Percentiles rank a stretch among this genome's conserved stretches.
Conservation (phyloP, 768 basidiomycete genomes). For the Suillus plorans region DNA sequence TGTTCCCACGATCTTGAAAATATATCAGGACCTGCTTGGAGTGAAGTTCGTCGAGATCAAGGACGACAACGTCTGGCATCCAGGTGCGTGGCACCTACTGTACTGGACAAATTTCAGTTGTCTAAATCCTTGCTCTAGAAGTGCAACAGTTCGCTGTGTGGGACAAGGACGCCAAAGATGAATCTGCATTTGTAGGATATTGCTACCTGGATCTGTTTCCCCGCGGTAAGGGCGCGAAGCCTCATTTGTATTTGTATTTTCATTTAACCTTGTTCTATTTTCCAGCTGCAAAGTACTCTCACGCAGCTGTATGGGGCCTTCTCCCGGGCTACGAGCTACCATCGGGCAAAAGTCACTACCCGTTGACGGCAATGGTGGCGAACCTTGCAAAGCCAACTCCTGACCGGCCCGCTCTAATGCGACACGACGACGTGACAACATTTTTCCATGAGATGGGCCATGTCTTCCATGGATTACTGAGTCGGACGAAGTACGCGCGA, state of each 20-base stretch:
- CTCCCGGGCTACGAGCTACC: constrained; percentile 61
- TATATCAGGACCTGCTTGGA: constrained; percentile 81
- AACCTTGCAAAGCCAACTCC: constrained; percentile 86
- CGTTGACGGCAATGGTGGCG: constrained; percentile 83
- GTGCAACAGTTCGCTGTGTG: constrained; percentile 85
- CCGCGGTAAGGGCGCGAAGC: constrained; percentile 47
- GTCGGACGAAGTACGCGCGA: constrained; percentile 64
- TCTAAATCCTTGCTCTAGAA: constrained; percentile 40
- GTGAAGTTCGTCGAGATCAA: constrained; percentile 62
- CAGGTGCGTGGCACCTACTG: constrained; percentile 44
- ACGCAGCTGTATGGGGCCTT: constrained; percentile 84
- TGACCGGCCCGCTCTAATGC: constrained; percentile 79
- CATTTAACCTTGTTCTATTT: neutral
- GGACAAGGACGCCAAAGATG: constrained; percentile 73
- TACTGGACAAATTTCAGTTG: neutral
- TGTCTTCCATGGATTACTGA: constrained; percentile 69
- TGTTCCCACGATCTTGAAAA: constrained; percentile 76
- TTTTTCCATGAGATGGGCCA: constrained; percentile 93
- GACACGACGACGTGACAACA: constrained; percentile 85
- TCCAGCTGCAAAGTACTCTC: constrained; percentile 74
- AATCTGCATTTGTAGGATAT: constrained; percentile 75
- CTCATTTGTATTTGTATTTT: constrained; percentile 2
- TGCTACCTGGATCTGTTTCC: constrained; percentile 90
- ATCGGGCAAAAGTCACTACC: constrained; percentile 65
- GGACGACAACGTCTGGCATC: constrained; percentile 76